A percentile compares a stretch with the other conserved stretches of the same genome.
phyloP scores from a whole-genome alignment of 1,284 basidiomycete genomes.

The Irpex sp. region DNA sequence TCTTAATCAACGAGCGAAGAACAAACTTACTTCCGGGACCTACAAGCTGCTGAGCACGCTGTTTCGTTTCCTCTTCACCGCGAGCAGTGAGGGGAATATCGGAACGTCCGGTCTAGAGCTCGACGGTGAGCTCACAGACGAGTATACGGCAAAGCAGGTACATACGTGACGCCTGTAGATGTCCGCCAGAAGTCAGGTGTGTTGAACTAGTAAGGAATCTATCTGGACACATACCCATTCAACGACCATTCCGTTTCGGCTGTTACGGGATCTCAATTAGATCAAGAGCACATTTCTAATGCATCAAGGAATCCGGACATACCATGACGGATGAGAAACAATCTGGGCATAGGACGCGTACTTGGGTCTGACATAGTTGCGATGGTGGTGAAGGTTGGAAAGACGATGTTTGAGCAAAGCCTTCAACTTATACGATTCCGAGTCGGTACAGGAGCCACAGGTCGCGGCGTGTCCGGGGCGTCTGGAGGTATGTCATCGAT shows the following conservation, averaged over 20 bases:
- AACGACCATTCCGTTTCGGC: constrained; percentile 95
- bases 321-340: constrained; percentile 81
- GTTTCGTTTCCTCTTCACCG: constrained; percentile 73
- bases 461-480: neutral
- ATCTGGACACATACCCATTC: constrained; percentile 56
- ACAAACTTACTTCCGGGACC: constrained; percentile 68
- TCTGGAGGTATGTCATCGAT: neutral
- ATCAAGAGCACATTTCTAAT: neutral
- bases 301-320: constrained; percentile 11
- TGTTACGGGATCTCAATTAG: constrained; percentile 23
- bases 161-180: constrained; percentile 66
- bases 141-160: neutral
- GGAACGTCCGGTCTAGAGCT: constrained; percentile 74
- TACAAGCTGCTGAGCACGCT: constrained; percentile 64
- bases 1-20: neutral
- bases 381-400: neutral
- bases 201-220: constrained; percentile 5
- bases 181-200: neutral
- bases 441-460: neutral
- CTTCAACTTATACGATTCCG: no score
- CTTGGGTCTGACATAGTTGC: constrained; percentile 14
- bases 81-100: constrained; percentile 86
- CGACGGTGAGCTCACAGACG: neutral
- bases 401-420: neutral
- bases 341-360: constrained; percentile 59